Evolutionary conservation across 257 asterid genomes (phyloP), one percentile per base, ranked within the genome.

Genomic region (Ocimum tenuiflorum): DNA sequence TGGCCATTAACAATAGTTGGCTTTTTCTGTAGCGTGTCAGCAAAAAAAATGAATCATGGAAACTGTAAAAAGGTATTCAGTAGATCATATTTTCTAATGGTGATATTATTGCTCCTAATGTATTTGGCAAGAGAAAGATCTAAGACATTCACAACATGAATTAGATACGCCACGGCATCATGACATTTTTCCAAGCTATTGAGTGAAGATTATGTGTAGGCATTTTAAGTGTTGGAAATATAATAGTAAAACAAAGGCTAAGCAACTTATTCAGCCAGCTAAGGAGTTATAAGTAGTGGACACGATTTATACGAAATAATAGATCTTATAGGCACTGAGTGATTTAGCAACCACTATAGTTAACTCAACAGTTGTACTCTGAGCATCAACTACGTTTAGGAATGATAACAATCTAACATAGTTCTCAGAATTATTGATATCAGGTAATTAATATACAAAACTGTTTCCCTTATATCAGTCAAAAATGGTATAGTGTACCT

Each of bases 401-500:
- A n/a, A n/a, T n/a, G n/a, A n/a, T n/a, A n/a, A n/a, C n/a, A n/a
- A n/a, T n/a, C n/a, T n/a, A n/a, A n/a, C n/a, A 24, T 24, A 24
- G 1, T 1, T n/a, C n/a, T n/a, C n/a, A n/a, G n/a, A n/a, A n/a
- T n/a, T n/a, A n/a, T n/a, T n/a, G n/a, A n/a, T 48, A 46, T 33
- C 22, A 53, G 45, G 47, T 39, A 19, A 49, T 11, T 15, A 20
- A 38, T 39, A 66, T 18, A 55, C 18, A 19, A 29, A 61, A 10
- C 46, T 13, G 36, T 19, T 18, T 19, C 41, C 43, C 43, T 49
- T 35, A 29, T n/a, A 66, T 51, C 33, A 23, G n/a, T 63, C 36
- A 8, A n/a, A 51, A 59, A n/a, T 7, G 60, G 29, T 41, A 49
- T 20, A 23, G 58, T 52, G 78, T 81, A 94, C 99, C 99, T 94